A percentile compares a stretch with the other conserved stretches of the same genome.
Evolutionary conservation across 2,329 filamentous ascomycete species (phyloP).

Genomic region (Alternaria triticimaculans): DNA sequence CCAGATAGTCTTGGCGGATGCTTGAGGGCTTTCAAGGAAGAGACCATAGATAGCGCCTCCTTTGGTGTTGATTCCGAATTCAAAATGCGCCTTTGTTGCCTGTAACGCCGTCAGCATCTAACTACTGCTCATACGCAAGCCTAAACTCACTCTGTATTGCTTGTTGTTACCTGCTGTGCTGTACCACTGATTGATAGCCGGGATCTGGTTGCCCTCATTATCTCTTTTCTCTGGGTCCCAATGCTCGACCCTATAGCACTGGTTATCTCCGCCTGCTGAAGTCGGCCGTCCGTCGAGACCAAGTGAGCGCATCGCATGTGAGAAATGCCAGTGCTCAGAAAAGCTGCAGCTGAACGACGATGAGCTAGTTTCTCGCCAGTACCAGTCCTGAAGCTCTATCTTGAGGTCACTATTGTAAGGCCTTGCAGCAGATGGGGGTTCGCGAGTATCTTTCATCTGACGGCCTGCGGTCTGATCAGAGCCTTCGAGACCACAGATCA

Average conservation of each 20-base stretch:
- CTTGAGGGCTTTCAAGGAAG: conserved; percentile 18
- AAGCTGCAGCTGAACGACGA: conserved; percentile 16
- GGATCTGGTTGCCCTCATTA: conserved; percentile 11
- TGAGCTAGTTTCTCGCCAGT: conserved; percentile 16
- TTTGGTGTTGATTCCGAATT: conserved; percentile 17
- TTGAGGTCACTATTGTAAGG: conserved; percentile 21
- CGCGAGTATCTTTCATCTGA: conserved; percentile 16
- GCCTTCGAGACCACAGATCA: conserved; percentile 17
- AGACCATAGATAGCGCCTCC: conserved; percentile 21
- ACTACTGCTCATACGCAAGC: no score
- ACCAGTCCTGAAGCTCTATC: conserved; percentile 19
- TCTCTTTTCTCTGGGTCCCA: conserved; percentile 13
- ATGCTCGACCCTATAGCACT: conserved; percentile 22
- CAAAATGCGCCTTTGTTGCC: conserved; percentile 25
- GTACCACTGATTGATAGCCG: conserved; percentile 23
- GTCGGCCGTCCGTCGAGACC: conserved; percentile 13
- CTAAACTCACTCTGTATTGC: conserved; percentile 14
- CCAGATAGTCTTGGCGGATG: conserved; percentile 16
- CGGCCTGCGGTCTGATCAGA: conserved; percentile 21
- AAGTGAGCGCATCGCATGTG: conserved; percentile 8
- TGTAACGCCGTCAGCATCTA: not conserved
- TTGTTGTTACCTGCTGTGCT: conserved; percentile 9
- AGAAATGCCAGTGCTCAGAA: conserved; percentile 18
- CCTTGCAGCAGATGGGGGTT: conserved; percentile 23
- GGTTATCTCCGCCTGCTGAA: conserved; percentile 21